A percentile compares a stretch with the other conserved stretches of the same genome.
These are phyloP conservation scores for Sphaerobolus stellatus DNA, from an alignment of 1,284 basidiomycete species.

Conservation along the genomic window DNA sequence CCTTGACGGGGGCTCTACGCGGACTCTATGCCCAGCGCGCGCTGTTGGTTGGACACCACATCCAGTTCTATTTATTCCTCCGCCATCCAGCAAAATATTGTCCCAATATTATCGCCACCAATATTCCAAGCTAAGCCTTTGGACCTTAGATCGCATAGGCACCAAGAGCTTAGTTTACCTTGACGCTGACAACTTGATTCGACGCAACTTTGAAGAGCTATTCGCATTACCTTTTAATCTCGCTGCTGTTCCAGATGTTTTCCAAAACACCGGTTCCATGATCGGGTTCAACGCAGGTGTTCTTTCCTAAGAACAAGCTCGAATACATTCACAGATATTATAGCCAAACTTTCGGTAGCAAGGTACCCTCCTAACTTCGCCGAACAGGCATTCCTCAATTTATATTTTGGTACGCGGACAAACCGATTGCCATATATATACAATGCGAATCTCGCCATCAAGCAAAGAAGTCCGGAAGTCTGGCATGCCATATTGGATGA, in stretches of 20 bases:
- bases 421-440: slow-evolving; percentile 44
- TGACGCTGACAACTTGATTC: slow-evolving; percentile 44
- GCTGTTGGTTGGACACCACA: slow-evolving; percentile 41
- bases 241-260: slow-evolving; percentile 45
- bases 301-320: slow-evolving; percentile 37
- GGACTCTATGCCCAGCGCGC: slow-evolving; percentile 40
- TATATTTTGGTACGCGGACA: slow-evolving; percentile 39
- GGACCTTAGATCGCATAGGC: slow-evolving; percentile 38
- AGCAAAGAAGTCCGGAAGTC: slow-evolving; percentile 33
- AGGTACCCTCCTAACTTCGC: slow-evolving; percentile 36
- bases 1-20: slow-evolving; percentile 36
- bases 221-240: slow-evolving; percentile 43
- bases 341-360: slow-evolving; percentile 33
- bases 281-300: slow-evolving; percentile 46
- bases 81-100: slow-evolving; percentile 37
- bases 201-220: slow-evolving; percentile 45
- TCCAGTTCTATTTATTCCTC: slow-evolving; percentile 37
- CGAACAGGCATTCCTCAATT: slow-evolving; percentile 47
- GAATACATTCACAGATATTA: slow-evolving; percentile 36
- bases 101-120: slow-evolving; percentile 40
- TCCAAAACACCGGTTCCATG: slow-evolving; percentile 33
- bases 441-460: slow-evolving; percentile 47
- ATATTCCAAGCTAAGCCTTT: slow-evolving; percentile 46
- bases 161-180: slow-evolving; percentile 38
- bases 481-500: slow-evolving; percentile 37